A percentile compares a stretch with the other conserved stretches of the same genome.
These are phyloP conservation scores for Mycosphaerella arachidis DNA, from an alignment of 2,329 filamentous ascomycete species.

Conservation along the genomic window DNA sequence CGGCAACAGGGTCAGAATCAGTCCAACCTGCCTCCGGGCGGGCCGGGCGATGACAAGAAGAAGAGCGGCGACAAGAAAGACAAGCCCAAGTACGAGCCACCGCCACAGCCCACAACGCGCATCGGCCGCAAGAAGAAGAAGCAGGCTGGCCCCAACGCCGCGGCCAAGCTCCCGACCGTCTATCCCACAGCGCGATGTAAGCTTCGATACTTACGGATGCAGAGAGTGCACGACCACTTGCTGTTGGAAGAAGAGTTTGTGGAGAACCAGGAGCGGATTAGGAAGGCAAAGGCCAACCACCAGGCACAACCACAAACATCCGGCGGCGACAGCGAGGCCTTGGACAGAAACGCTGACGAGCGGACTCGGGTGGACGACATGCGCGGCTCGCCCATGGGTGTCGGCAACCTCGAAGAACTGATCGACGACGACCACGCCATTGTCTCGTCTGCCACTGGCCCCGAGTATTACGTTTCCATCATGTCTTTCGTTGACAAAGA, in stretches of 20 bases:
- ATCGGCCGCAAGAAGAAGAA: constrained; percentile 99
- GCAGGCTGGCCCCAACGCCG: constrained; percentile 84
- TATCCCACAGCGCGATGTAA: constrained; percentile 97
- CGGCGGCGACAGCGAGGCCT: constrained; percentile 66
- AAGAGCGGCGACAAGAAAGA: constrained; percentile 93
- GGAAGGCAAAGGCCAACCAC: constrained; percentile 84
- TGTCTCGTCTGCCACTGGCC: constrained; percentile 92
- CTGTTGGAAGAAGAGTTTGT: constrained; percentile 97
- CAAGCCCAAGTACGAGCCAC: constrained; percentile 99
- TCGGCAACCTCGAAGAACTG: constrained; percentile 95
- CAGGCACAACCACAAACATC: constrained; percentile 55
- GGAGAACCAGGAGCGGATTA: constrained; percentile 93
- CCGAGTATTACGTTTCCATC: constrained; percentile 99
- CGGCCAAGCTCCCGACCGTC: constrained; percentile 89
- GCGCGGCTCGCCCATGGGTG: constrained; percentile 97
- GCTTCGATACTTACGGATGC: constrained; percentile 93
- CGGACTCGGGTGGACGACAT: constrained; percentile 94
- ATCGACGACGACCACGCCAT: constrained; percentile 99
- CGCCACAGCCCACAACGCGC: constrained; percentile 91
- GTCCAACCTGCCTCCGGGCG: constrained; percentile 65
- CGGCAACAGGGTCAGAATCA: constrained; percentile 68
- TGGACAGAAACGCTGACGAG: constrained; percentile 90
- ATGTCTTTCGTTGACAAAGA: constrained; percentile 99
- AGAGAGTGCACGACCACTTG: constrained; percentile 95
- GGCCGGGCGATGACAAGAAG: constrained; percentile 64